Base-by-base conservation (phyloP, 208 protist species). In the Leishmania mexicana region DNA sequence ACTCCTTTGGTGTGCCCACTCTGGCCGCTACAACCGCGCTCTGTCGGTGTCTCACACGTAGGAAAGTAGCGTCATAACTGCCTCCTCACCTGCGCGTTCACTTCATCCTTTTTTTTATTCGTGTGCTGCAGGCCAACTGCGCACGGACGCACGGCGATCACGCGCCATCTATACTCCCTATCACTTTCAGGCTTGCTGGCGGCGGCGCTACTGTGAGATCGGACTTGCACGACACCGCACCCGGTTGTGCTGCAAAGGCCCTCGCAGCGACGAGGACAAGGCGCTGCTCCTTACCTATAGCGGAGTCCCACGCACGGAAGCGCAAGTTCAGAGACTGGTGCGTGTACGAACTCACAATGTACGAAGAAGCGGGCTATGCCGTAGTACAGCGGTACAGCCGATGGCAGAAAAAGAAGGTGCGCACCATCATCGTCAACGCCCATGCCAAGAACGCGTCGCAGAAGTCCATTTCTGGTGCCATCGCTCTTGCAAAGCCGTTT, bases 361-460 rank as follows among this genome's bases (percentile, higher is more conserved):
- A 80, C 40, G 35, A 79, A 28, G 89, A 90, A 53, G 73, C 74
- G 8, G 90, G 90, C 19, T 95, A 91, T 70, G 62, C 88, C 15
- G 76, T 94, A 6, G 89, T 93, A 78, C 87, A 96, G 76, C 92
- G 93, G 53, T 93, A 90, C 83, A 96, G 93, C 79, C 73, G 76
- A 57, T 98, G 95, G 95, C 93, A 96, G 74, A 96, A 95, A 53
- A 96, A 95, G 75, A 96, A 93, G 62, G 95, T 98, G 1, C 91
- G 93, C 19, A 96, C 95, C 4, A 94, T 96, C 65, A 71, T 96
- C 28, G 95, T 98, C 57, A 98, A 96, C 64, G 78, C 89, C 11
- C 91, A 90, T 79, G 85, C 91, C 70, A 94, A 93, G 70, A 85
- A 80, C 21, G 64, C 87, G 1, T 81, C 85, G 17, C 83, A 92